Evolutionary conservation across 2,329 filamentous ascomycete species (phyloP), one percentile per base, ranked within the genome.

Genomic region (Fusarium sp.): DNA sequence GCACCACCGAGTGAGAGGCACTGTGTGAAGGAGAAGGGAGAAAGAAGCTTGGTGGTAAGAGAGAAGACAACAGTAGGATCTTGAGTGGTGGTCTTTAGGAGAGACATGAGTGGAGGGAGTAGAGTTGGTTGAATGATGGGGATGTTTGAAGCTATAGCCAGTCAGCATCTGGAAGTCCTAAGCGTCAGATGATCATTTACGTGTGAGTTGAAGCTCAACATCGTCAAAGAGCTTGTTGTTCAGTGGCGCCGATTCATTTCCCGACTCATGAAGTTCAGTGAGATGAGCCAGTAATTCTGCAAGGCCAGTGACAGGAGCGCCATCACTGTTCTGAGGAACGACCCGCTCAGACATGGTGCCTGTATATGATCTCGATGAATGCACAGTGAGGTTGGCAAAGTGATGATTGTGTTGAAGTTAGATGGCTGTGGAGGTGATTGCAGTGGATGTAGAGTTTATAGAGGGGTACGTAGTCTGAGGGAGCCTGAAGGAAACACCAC

Each of bases 121-220:
- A 90, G 80, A 4, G 79, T 82, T 23, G 85, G 84, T 27, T 89
- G 84, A 12, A 90, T 79, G 6, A 84, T 80, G 1, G 83, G 83
- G 37, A 84, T 87, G 73, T 89, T 89, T 68, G 78, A 77, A 45
- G 88, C 87, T 88, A 45, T 56, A 4, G 3, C 1, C 18, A 50
- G 48, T 69, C 55, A 68, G 60, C 10, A 23, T 32, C 11, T 33
- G 13, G 11, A 12, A 9, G 32, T 17, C 26, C 10, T 52, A 3
- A 9, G 26, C 11, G 12, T 4, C 13, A 10, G 13, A 7, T 20
- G 23, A 7, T 6, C 6, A n/a, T 30, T 64, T 46, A 86, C 87
- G 85, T 44, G 83, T 89, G 18, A 91, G 80, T 74, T 90, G 88
- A 7, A 90, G 83, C 73, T 88, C 85, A 46, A 90, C 85, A 74